Evolutionary conservation across 2,329 filamentous ascomycete species (phyloP), one percentile per base, ranked within the genome.

Genomic region (Xylaria sp.): DNA sequence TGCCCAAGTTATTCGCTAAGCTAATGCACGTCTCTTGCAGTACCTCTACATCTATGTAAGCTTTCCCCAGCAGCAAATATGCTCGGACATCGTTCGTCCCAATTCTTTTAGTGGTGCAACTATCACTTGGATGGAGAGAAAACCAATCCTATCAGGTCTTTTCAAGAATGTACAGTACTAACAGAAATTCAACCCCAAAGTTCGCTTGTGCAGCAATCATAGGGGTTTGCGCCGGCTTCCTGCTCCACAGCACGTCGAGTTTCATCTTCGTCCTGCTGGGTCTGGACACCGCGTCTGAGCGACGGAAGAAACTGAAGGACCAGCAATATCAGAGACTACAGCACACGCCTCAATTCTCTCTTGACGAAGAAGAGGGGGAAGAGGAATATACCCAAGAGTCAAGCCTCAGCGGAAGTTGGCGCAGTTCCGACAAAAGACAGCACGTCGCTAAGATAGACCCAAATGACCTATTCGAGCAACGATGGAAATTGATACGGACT

Each of bases 21-120:
- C 67, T 69, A 60, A 67, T 47, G 39, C 11, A 27, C 17, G 12
- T 45, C 8, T 54, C 42, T 59, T 36, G 61, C 53, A 79, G 77
- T 76, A 76, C 64, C 68, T 78, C 11, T 79, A 78, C 53, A 73
- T 77, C 61, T 78, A 75, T 58, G 77, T 79, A 78, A 75, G 77
- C 48, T 9, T 30, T 59, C 48, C 24, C 17, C 34, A 55, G 24
- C 8, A 21, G 27, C 17, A 11, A 53, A 58, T 59, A 54, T 27
- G 5, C 2, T 42, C 48, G 4, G 9, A n/a, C 4, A 4, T 21
- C 14, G n/a, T 34, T 34, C n/a, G 21, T 39, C 30, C 2, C 32
- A 4, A 24, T n/a, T 63, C 24, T n/a, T 50, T 32, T 17, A 45
- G 27, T 32, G 1, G 24, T 58, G 27, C n/a, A 50, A 12, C 12